Base-by-base conservation (phyloP, 176 grass and related monocot genomes). In the Areca catechu region DNA sequence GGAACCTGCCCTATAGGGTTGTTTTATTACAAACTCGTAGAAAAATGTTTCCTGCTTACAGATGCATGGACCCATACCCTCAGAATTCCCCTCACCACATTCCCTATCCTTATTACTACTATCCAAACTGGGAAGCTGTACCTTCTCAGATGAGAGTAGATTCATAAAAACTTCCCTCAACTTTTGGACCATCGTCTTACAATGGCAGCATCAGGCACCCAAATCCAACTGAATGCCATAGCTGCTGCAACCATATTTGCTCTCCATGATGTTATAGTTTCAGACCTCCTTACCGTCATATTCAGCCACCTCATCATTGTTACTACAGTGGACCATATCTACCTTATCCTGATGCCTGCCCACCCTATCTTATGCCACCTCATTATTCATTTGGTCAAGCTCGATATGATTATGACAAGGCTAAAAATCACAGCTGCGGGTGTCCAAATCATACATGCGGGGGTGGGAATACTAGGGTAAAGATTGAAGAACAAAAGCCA, bases 61-160 rank as follows among this genome's bases (percentile, higher is more conserved):
- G 63, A 24, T 82, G 73, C 69, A 83, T 89, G 89, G 81, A 89
- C 55, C 76, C 85, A 71, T 85, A 85, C 60, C 23, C 50, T 29
- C 63, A 54, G 15, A 30, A 47, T 51, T 66, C 65, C 20, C 77
- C 74, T 34, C 76, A 37, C 18, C 61, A 76, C 51, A 43, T 47
- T 57, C 67, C 74, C 1, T 79, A 76, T 24, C 57, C 77, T 24
- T 68, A 80, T 66, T 74, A 86, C 23, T 72, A 74, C 21, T 74
- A 79, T 34, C 56, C 74, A 0, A 21, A 24, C 22, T 81, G 77
- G 77, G 81, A 95, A 56, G 48, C 37, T 4, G 49, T 76, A 16
- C 80, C 70, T 17, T 66, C 55, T 23, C 49, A 19, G 5, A 65
- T 55, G 63, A 30, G 24, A 61, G 34, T 65, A 2, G 71, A 86